These are phyloP conservation scores for Leccinum boreale DNA, from an alignment of 768 basidiomycete species.

Conservation along the genomic window DNA sequence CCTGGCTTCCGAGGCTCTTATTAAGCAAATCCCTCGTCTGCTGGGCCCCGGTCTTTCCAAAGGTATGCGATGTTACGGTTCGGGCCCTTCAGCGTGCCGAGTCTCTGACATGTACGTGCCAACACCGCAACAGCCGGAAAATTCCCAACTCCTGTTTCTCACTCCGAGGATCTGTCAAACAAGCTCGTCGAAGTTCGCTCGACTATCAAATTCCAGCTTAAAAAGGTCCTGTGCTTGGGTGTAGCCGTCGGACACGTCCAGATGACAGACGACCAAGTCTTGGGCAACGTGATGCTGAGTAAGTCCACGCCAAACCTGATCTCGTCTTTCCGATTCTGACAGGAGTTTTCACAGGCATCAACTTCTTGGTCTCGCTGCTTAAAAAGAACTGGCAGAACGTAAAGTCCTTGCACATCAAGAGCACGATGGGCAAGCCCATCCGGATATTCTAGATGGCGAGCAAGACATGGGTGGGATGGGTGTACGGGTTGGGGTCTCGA, in stretches of 20 bases:
- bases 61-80: slow-evolving; percentile 46
- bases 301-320: slow-evolving; percentile 25
- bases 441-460: slow-evolving; percentile 72
- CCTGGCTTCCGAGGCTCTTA: slow-evolving; percentile 93
- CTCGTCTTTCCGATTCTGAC: neutral
- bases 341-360: slow-evolving; percentile 67
- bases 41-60: slow-evolving; percentile 99
- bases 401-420: slow-evolving; percentile 97
- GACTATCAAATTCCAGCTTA: slow-evolving; percentile 99
- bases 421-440: slow-evolving; percentile 98
- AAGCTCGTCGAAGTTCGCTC: slow-evolving; percentile 95
- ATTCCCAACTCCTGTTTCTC: slow-evolving; percentile 96
- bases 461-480: slow-evolving; percentile 4
- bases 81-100: neutral
- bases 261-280: slow-evolving; percentile 97
- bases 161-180: slow-evolving; percentile 82
- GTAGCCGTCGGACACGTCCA: slow-evolving; percentile 97
- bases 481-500: slow-evolving; percentile 14
- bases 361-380: slow-evolving; percentile 98
- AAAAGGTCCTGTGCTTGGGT: slow-evolving; percentile 98
- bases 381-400: slow-evolving; percentile 99
- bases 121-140: slow-evolving; percentile 72
- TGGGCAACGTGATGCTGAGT: slow-evolving; percentile 98
- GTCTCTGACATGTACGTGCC: neutral
- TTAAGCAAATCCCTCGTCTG: slow-evolving; percentile 99